These are phyloP conservation scores for Hypoxylon sp. DNA, from an alignment of 2,329 filamentous ascomycete genomes.

Conservation along the genomic window DNA sequence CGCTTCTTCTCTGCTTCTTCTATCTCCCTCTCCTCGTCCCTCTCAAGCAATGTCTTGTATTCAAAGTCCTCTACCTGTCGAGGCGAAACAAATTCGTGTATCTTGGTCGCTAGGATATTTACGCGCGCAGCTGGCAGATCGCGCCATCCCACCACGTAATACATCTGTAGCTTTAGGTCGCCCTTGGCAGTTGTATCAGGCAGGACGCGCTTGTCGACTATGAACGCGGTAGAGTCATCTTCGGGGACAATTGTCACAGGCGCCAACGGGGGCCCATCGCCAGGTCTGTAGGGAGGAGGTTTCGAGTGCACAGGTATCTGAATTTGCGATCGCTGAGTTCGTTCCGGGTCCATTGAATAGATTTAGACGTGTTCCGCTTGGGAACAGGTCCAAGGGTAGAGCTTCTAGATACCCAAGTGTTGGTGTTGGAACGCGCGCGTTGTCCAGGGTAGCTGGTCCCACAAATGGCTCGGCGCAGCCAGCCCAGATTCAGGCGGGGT, in stretches of 20 bases:
- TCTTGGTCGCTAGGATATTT: conserved; percentile 60
- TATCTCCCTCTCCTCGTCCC: conserved; percentile 56
- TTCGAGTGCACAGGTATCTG: conserved; percentile 53
- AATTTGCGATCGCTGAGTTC: conserved; percentile 39
- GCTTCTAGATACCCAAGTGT: neutral
- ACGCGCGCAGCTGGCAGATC: conserved; percentile 65
- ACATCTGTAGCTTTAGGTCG: conserved; percentile 58
- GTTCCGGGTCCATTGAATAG: conserved; percentile 37
- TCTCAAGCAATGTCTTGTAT: conserved; percentile 58
- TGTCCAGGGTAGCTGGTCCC: conserved; percentile 31
- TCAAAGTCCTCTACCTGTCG: conserved; percentile 70
- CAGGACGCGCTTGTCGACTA: conserved; percentile 66
- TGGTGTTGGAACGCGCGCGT: conserved; percentile 17
- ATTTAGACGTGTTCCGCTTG: conserved; percentile 5
- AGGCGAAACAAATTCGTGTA: conserved; percentile 71
- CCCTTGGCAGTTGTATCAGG: conserved; percentile 51
- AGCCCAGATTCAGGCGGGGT: conserved; percentile 6
- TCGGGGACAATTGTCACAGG: conserved; percentile 63
- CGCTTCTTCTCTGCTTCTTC: conserved; percentile 45
- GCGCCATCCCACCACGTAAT: conserved; percentile 68
- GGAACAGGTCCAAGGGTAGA: conserved; percentile 8
- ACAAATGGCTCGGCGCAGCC: conserved; percentile 13
- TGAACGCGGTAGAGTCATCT: conserved; percentile 68
- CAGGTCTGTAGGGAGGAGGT: conserved; percentile 58
- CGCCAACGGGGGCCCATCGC: conserved; percentile 62